Conservation (phyloP, 2,329 filamentous ascomycete genomes). For the Scopulariopsis brevicaulis region DNA sequence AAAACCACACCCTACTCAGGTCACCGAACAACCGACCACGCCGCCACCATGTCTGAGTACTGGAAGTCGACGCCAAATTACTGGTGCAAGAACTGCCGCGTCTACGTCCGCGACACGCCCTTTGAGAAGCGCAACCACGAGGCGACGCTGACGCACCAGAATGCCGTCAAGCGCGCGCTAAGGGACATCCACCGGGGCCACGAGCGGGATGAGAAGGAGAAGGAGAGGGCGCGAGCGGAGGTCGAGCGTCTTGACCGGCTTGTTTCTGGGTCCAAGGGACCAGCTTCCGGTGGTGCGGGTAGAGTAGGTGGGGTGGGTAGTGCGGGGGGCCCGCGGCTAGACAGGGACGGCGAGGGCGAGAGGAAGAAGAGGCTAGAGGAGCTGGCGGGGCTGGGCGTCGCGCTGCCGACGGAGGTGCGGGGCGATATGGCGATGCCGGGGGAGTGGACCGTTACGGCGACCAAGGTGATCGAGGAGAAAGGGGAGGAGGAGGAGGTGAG, state of each 20-base stretch:
- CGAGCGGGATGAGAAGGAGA: constrained; percentile 70
- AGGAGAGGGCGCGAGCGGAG: constrained; percentile 72
- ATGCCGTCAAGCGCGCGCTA: constrained; percentile 76
- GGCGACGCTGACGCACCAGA: constrained; percentile 73
- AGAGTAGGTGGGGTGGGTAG: constrained; percentile 8
- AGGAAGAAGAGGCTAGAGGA: constrained; percentile 79
- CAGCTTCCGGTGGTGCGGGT: constrained; percentile 15
- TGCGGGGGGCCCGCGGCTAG: constrained; percentile 17
- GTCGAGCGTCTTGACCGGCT: constrained; percentile 77
- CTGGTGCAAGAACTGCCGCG: constrained; percentile 96
- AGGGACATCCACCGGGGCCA: constrained; percentile 79
- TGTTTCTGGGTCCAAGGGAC: constrained; percentile 37
- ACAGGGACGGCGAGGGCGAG: constrained; percentile 38
- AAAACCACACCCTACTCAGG: background rate
- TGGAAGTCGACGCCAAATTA: constrained; percentile 98
- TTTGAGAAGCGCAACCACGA: constrained; percentile 87
- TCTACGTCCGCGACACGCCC: constrained; percentile 83
- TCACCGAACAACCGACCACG: background rate
- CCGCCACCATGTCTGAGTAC: constrained; percentile 72
- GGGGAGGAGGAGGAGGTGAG: constrained; percentile 28
- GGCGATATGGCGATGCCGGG: constrained; percentile 78
- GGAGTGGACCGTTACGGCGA: constrained; percentile 69
- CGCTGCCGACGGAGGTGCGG: constrained; percentile 67
- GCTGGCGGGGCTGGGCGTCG: constrained; percentile 76
- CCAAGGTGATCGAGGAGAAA: constrained; percentile 41